These are phyloP conservation scores for Inga laurina DNA, from an alignment of 306 rosid genomes.

Conservation along the genomic window DNA sequence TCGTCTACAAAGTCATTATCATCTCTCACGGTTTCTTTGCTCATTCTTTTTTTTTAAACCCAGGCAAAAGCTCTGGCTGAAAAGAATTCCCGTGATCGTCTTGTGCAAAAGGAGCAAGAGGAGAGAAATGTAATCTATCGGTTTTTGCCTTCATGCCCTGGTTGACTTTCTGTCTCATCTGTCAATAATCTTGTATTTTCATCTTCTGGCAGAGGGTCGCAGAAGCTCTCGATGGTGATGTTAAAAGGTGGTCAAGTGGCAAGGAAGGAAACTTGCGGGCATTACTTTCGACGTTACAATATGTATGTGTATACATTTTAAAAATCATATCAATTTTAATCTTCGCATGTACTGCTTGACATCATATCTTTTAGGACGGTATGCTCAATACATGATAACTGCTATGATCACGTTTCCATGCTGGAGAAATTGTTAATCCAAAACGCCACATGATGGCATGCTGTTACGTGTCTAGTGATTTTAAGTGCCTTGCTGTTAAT, in stretches of 20 bases:
- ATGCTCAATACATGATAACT: neutral
- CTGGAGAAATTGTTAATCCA: neutral
- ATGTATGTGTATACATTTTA: conserved; percentile 55
- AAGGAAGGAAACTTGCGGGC: conserved; percentile 93
- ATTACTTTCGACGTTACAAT: conserved; percentile 92
- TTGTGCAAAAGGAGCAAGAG: conserved; percentile 81
- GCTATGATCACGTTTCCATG: neutral
- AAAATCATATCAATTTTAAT: conserved; percentile 19
- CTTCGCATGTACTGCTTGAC: conserved; percentile 15
- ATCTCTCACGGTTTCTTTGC: conserved; percentile 36
- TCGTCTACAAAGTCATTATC: conserved; percentile 12
- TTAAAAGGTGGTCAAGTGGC: conserved; percentile 96
- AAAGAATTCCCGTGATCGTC: conserved; percentile 82
- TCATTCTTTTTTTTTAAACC: conserved; percentile 20
- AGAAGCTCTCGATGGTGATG: conserved; percentile 79
- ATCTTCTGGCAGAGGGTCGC: conserved; percentile 77
- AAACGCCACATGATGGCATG: neutral
- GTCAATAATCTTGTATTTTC: conserved; percentile 15
- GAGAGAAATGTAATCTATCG: conserved; percentile 71
- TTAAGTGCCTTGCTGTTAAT: conserved; percentile 3
- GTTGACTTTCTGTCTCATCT: conserved; percentile 27
- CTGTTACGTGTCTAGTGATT: conserved; percentile 9
- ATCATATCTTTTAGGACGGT: conserved; percentile 27
- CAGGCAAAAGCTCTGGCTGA: conserved; percentile 96
- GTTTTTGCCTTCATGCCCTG: conserved; percentile 14